Percentiles rank a stretch among this genome's conserved stretches.
These are phyloP conservation scores for Porcisia hertigi DNA, from an alignment of 208 protist genomes.

Conservation along the genomic window DNA sequence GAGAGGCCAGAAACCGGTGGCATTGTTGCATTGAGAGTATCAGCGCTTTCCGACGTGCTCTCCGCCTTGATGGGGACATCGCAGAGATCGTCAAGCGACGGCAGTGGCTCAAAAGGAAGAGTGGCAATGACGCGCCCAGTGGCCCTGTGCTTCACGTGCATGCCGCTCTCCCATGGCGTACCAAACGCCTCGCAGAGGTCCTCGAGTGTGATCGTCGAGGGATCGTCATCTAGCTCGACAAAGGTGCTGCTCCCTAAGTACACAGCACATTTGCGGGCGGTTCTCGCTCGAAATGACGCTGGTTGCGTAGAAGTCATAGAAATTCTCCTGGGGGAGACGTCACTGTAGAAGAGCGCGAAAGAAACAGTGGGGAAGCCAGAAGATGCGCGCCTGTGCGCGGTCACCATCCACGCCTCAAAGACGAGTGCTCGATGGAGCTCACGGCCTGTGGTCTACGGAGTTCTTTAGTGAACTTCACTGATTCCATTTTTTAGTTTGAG, in stretches of 20 bases:
- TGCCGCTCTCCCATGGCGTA: slow-evolving; percentile 40
- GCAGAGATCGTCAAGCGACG: slow-evolving; percentile 7
- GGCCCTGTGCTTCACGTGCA: slow-evolving; percentile 49
- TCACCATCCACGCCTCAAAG: background rate
- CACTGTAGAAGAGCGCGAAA: background rate
- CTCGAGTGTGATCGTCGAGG: slow-evolving; percentile 56
- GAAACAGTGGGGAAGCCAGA: background rate
- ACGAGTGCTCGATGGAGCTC: too few relatives aligned
- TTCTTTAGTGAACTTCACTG: too few relatives aligned
- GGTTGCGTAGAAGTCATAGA: background rate
- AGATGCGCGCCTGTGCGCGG: background rate
- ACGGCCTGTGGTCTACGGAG: too few relatives aligned
- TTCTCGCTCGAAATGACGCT: background rate
- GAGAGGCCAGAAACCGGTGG: slow-evolving; percentile 2
- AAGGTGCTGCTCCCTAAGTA: slow-evolving; percentile 60
- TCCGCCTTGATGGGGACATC: slow-evolving; percentile 7
- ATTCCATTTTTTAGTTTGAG: too few relatives aligned
- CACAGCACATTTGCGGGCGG: slow-evolving; percentile 37
- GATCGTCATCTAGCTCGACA: slow-evolving; percentile 66
- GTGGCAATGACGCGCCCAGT: slow-evolving; percentile 69
- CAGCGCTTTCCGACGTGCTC: background rate
- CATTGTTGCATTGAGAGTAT: background rate
- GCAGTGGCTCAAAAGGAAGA: slow-evolving; percentile 70
- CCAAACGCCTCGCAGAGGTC: slow-evolving; percentile 77
- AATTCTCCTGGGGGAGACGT: background rate